These are phyloP conservation scores for Colletotrichum noveboracense DNA, from an alignment of 2,329 filamentous ascomycete species.

Conservation along the genomic window DNA sequence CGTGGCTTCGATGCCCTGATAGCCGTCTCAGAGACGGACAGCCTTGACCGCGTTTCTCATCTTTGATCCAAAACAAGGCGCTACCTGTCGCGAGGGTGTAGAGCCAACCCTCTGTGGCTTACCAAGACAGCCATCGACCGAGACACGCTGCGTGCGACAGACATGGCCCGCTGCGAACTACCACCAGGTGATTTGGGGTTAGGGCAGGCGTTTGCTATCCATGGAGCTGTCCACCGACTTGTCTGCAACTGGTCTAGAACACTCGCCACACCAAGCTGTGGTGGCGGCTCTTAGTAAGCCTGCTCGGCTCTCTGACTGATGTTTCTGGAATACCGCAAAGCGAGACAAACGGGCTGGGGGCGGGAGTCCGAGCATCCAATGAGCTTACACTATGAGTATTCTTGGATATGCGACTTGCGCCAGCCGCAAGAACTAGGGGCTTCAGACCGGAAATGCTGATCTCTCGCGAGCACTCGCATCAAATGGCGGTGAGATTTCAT, in stretches of 20 bases:
- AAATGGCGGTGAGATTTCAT: slow-evolving; percentile 16
- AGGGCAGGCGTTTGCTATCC: neutral
- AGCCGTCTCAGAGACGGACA: neutral
- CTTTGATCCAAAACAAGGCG: neutral
- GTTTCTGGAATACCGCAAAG: neutral
- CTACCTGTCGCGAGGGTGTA: neutral
- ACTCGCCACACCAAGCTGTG: neutral
- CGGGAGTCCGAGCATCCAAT: neutral
- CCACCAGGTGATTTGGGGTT: neutral
- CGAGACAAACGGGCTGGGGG: neutral
- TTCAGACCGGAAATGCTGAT: neutral
- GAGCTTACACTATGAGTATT: neutral
- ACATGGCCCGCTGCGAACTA: neutral
- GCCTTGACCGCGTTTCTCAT: neutral
- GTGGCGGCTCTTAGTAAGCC: neutral
- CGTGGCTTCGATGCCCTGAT: neutral
- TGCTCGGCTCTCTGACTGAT: neutral
- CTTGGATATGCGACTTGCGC: neutral
- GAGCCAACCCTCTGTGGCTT: neutral
- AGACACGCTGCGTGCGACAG: neutral
- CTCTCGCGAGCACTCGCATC: neutral
- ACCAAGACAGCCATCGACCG: neutral
- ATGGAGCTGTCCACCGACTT: neutral
- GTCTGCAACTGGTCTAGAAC: neutral
- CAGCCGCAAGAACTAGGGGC: neutral